Evolutionary conservation across 768 basidiomycete genomes (phyloP).

Genomic region (Boletales sp.): DNA sequence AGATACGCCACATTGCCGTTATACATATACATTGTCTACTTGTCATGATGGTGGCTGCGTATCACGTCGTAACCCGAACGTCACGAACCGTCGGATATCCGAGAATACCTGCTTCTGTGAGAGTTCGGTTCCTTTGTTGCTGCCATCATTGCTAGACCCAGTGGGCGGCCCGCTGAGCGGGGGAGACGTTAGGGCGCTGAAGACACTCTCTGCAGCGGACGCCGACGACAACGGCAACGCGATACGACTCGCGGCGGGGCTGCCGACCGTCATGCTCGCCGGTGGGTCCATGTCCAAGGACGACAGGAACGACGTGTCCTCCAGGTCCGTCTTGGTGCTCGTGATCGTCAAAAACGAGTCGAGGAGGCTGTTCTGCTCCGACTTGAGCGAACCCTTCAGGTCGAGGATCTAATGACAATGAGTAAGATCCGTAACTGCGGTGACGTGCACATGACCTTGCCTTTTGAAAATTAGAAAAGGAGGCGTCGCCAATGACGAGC

Average conservation of each 20-base stretch:
- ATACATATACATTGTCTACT: no score
- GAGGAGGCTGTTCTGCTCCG: conserved; percentile 82
- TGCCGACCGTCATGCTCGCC: conserved; percentile 51
- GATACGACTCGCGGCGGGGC: conserved; percentile 63
- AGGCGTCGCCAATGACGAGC: conserved; percentile 88
- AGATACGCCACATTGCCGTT: no score
- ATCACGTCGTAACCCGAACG: conserved; percentile 82
- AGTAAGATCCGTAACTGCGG: conserved; percentile 7
- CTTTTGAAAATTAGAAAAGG: conserved; percentile 98
- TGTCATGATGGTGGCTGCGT: conserved; percentile 31
- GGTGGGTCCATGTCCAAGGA: conserved; percentile 94
- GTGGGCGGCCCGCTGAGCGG: conserved; percentile 61
- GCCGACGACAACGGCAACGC: conserved; percentile 43
- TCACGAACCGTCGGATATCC: conserved; percentile 84
- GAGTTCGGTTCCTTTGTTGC: conserved; percentile 39
- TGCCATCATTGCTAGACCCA: conserved; percentile 48
- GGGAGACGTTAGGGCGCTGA: conserved; percentile 56
- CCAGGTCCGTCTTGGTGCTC: conserved; percentile 85
- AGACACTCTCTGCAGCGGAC: conserved; percentile 48
- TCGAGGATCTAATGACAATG: conserved; percentile 72
- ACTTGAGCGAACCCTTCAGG: conserved; percentile 86
- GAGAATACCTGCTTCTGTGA: conserved; percentile 77
- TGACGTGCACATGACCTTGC: conserved; percentile 35
- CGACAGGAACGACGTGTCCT: conserved; percentile 88
- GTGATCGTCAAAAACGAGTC: conserved; percentile 92